phyloP scores from a whole-genome alignment of 2,329 filamentous ascomycete genomes.

The Thermoascus crustaceus region DNA sequence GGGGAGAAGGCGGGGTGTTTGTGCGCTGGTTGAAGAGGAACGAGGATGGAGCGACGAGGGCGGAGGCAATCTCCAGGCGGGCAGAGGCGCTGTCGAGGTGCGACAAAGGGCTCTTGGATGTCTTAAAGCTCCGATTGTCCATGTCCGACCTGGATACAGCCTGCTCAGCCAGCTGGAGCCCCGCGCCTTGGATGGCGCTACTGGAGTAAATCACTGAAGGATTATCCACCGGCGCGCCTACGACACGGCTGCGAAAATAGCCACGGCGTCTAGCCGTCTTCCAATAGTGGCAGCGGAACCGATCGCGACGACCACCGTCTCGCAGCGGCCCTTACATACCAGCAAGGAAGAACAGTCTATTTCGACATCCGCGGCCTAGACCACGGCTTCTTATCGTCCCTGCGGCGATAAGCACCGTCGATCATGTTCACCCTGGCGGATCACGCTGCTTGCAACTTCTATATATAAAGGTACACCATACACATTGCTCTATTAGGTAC shows the following conservation, averaged over 20 bases:
- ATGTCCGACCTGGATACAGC: conserved; percentile 7
- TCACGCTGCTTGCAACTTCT: too few relatives aligned
- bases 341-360: not conserved
- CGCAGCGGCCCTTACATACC: not conserved
- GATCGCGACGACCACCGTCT: not conserved
- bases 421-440: too few relatives aligned
- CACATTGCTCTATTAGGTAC: too few relatives aligned
- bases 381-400: too few relatives aligned
- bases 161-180: conserved; percentile 17
- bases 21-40: conserved; percentile 25
- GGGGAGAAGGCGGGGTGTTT: conserved; percentile 10
- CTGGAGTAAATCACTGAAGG: conserved; percentile 5
- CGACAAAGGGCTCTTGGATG: conserved; percentile 14
- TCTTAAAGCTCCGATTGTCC: conserved; percentile 9
- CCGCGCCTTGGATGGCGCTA: conserved; percentile 8
- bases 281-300: conserved; percentile 2
- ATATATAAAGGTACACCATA: too few relatives aligned
- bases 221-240: conserved; percentile 2
- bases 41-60: conserved; percentile 28
- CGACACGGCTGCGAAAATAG: conserved; percentile 1
- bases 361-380: not conserved
- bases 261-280: conserved; percentile 3
- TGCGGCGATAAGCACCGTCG: too few relatives aligned
- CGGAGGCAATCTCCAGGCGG: conserved; percentile 24
- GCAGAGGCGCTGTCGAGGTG: conserved; percentile 13